Evolutionary conservation across 345 rosid genomes (phyloP), one percentile per base, ranked within the genome.

Genomic region (Erucastrum elatum): DNA sequence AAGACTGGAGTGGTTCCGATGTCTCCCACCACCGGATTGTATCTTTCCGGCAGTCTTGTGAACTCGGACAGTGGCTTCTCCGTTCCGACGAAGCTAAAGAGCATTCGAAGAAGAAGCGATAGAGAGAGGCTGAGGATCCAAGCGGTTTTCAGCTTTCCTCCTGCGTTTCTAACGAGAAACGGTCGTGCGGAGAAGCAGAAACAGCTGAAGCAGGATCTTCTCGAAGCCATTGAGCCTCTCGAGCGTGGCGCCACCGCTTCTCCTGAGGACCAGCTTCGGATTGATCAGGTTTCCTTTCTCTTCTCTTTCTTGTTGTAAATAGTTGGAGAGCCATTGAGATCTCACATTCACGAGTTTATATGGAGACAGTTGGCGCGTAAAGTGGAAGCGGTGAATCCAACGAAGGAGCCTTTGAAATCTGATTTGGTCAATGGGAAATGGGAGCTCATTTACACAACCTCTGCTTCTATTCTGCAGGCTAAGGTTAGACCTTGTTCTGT

Each of bases 371-470:
- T 92, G 80, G 95, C 92, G 0, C 88, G 89, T 39, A 82, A 91
- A 66, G 91, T 94, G 72, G 97, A 94, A 87, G 91, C 89, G 12
- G 93, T 83, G 25, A 92, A 76, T 82, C 95, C 92, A 8, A 87
- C 85, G 1, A 94, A 86, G 86, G 90, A 85, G 85, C 97, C 97
- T 26, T 73, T 94, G 35, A 94, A 92, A 15, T 92, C 97, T 62
- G 85, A 80, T 67, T 86, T 92, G 16, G 31, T 92, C 5, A 81
- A 88, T 87, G 97, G 97, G 29, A 92, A 94, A 83, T 92, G 98
- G 97, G 97, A 94, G 86, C 97, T 94, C 71, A 79, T 92, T 63
- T 92, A 90, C 72, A 94, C 98, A 11, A 94, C 98, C 34, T 94
- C 97, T 46, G 81, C 81, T 63, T 92, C 97, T 2, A 91, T 94